Evolutionary conservation across 257 asterid genomes (phyloP), one percentile per base, ranked within the genome.

Genomic region (Euphrasia confusa): DNA sequence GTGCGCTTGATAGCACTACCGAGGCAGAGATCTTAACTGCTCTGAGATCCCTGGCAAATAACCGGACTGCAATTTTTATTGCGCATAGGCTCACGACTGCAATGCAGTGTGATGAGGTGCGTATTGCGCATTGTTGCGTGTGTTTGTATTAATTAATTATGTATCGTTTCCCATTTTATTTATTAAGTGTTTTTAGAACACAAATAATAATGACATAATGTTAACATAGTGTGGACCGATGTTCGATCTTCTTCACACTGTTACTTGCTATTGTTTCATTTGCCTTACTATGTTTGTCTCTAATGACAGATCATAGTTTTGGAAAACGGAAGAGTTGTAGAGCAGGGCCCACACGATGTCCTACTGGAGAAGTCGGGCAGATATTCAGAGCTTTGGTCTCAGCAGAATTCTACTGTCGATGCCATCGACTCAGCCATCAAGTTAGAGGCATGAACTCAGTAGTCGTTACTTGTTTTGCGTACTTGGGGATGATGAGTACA

Each of bases 41-140:
- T 21, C 67, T 93, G 81, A 87, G 79, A 77, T 82, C 95, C 63
- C 78, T 93, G n/a, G 81, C 97, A 12, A 78, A 50, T 58, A 77
- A 83, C 69, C 88, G 99, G n/a, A 89, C 99, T 37, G 80, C 99
- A 50, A 79, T 93, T 35, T 93, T 93, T 71, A 85, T 93, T 47
- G 95, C 97, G 58, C 99, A 93, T 60, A 80, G 99, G 80, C 96
- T 89, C 71, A 93, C 99, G 42, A 93, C 97, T 13, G 97, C 99
- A 67, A 89, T 93, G 99, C 99, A 93, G 76, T 93, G 99, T 69
- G 97, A 93, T 58, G 96, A 89, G 97, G 96, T 90, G 67, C 12
- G 67, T 52, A 15, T 72, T 65, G 64, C 35, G 21, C 56, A 26
- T 63, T 42, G 26, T 33, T 37, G 3, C 42, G 6, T 61, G 64